These are phyloP conservation scores for Tricholoma sp. DNA, from an alignment of 768 basidiomycete species.

Conservation along the genomic window DNA sequence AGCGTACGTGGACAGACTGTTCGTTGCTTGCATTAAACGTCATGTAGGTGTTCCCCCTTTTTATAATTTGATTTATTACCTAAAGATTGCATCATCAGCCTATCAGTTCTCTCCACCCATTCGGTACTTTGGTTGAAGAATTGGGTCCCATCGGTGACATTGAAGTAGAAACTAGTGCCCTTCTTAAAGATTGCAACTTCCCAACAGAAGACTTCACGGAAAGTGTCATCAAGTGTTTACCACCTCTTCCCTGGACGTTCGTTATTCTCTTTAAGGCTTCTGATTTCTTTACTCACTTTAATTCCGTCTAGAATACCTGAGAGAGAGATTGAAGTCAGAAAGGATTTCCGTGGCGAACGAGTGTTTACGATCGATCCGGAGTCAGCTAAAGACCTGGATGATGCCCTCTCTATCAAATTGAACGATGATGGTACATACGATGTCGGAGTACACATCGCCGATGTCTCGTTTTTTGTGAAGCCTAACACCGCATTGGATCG, in stretches of 20 bases:
- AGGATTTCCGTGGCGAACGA: slow-evolving; percentile 79
- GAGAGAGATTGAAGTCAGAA: slow-evolving; percentile 80
- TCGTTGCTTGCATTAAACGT: slow-evolving; percentile 98
- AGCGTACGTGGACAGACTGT: slow-evolving; percentile 82
- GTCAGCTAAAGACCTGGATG: slow-evolving; percentile 88
- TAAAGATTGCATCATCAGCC: slow-evolving; percentile 47
- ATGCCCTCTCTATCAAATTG: slow-evolving; percentile 83
- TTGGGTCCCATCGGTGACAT: slow-evolving; percentile 98
- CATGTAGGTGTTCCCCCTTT: slow-evolving; percentile 54
- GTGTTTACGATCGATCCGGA: slow-evolving; percentile 93
- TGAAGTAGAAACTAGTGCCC: slow-evolving; percentile 95
- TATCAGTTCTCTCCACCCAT: slow-evolving; percentile 96
- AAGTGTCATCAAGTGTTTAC: slow-evolving; percentile 90
- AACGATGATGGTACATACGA: slow-evolving; percentile 93
- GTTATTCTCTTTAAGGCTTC: slow-evolving; percentile 22
- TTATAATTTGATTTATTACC: background rate
- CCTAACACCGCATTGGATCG: slow-evolving; percentile 96
- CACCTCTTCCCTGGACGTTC: slow-evolving; percentile 92
- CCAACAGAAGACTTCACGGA: slow-evolving; percentile 96
- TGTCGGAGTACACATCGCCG: slow-evolving; percentile 92
- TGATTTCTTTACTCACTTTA: background rate
- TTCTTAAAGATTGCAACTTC: slow-evolving; percentile 99
- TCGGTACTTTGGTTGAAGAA: slow-evolving; percentile 97
- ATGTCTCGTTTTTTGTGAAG: slow-evolving; percentile 93
- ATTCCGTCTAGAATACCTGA: slow-evolving; percentile 67